Conservation (phyloP, 257 asterid genomes). For the Solanum habrochaites region DNA sequence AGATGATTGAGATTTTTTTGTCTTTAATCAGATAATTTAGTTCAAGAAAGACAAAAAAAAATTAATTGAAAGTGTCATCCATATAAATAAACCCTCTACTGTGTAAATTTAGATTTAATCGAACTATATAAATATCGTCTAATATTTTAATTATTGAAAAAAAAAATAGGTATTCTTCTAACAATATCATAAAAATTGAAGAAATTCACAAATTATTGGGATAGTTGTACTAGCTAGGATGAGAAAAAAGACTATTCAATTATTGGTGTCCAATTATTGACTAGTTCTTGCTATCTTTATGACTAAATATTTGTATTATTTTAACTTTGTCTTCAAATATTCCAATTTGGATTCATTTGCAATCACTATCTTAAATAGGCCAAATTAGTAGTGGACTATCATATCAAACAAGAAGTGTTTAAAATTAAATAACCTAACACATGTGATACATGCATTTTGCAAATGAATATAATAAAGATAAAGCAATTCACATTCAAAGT, state of each 20-base stretch:
- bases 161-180: neutral
- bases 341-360: neutral
- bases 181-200: neutral
- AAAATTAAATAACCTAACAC: neutral
- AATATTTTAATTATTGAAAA: neutral
- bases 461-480: neutral
- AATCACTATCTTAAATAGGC: neutral
- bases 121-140: neutral
- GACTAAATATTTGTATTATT: neutral
- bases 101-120: no score
- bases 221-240: neutral
- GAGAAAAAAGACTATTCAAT: neutral
- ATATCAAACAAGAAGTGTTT: neutral
- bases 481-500: neutral
- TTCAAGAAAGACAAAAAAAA: no score
- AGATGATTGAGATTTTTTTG: neutral
- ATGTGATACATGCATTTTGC: neutral
- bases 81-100: neutral
- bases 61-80: neutral
- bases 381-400: neutral
- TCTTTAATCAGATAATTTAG: fast-evolving
- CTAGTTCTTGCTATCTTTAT: neutral
- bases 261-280: neutral
- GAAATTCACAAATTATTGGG: neutral
- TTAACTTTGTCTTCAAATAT: neutral